Conservation (phyloP, 192 early-diverging fungal genomes). For the Umbelopsis vinacea region DNA sequence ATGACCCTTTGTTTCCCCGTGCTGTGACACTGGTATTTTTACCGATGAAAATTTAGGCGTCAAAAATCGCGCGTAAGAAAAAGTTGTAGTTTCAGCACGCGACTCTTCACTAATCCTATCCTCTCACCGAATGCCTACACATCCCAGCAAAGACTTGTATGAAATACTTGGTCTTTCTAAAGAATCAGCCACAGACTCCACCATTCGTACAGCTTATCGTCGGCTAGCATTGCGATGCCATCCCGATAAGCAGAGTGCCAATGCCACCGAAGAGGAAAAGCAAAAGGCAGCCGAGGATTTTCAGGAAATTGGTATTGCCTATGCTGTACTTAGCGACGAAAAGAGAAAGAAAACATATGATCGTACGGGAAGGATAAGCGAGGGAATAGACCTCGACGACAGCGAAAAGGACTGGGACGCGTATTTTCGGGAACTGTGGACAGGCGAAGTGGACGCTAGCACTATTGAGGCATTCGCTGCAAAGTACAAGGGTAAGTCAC, state of each 20-base stretch:
- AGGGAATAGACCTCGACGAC: conserved; percentile 45
- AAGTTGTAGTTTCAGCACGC: neutral
- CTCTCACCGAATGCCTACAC: neutral
- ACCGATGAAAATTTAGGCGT: neutral
- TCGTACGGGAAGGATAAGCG: conserved; percentile 67
- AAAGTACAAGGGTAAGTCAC: conserved; percentile 67
- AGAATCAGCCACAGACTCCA: conserved; percentile 57
- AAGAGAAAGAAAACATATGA: conserved; percentile 71
- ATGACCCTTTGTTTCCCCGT: too few species aligned
- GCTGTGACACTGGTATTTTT: neutral
- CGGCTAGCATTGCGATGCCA: conserved; percentile 89
- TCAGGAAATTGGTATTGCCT: conserved; percentile 76
- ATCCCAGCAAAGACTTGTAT: conserved; percentile 21
- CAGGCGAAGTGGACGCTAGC: conserved; percentile 69
- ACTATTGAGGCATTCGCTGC: conserved; percentile 75
- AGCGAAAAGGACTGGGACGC: conserved; percentile 75
- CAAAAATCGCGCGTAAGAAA: neutral
- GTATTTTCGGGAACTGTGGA: conserved; percentile 81
- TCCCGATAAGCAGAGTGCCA: conserved; percentile 76
- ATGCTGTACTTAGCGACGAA: conserved; percentile 74
- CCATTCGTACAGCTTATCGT: conserved; percentile 92
- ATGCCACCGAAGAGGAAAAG: conserved; percentile 65
- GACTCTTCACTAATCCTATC: neutral
- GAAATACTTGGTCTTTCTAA: conserved; percentile 29
- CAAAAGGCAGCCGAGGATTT: conserved; percentile 68